Percentiles rank a stretch among this genome's conserved stretches.
Evolutionary conservation across 208 protist species (phyloP).

Genomic region (Trypanosoma cruzi): DNA sequence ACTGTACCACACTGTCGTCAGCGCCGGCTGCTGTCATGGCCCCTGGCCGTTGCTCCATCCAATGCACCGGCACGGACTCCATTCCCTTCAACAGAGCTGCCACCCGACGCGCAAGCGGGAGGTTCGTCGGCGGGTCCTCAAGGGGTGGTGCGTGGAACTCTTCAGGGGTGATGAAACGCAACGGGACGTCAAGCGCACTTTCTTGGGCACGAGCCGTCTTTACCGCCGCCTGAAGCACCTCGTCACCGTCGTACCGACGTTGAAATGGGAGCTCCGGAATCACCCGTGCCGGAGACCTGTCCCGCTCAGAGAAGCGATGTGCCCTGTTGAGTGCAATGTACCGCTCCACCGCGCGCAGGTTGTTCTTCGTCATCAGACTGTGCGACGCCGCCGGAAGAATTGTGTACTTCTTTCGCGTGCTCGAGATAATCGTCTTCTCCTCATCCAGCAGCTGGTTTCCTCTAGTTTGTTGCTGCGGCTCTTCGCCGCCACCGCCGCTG

Average conservation of each 20-base stretch:
- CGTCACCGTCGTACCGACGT: conserved; percentile 43
- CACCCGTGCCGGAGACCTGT: conserved; percentile 33
- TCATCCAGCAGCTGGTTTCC: conserved; percentile 1
- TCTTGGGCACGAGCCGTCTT: conserved; percentile 49
- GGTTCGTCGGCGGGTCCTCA: conserved; percentile 61
- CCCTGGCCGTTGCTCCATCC: conserved; percentile 25
- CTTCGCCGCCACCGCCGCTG: neutral
- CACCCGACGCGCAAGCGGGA: conserved; percentile 66
- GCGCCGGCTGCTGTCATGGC: conserved; percentile 8
- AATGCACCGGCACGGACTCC: conserved; percentile 53
- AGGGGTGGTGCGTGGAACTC: conserved; percentile 66
- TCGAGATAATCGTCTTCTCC: conserved; percentile 35
- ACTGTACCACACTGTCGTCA: conserved; percentile 29
- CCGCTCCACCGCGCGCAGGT: conserved; percentile 56
- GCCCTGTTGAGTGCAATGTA: conserved; percentile 43
- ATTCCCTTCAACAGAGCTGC: conserved; percentile 72
- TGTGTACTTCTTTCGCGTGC: conserved; percentile 55
- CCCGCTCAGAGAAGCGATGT: conserved; percentile 40
- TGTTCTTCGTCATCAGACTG: conserved; percentile 49
- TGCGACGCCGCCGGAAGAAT: conserved; percentile 48
- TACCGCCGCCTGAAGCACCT: conserved; percentile 47
- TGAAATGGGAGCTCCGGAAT: conserved; percentile 77
- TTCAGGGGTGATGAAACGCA: conserved; percentile 77
- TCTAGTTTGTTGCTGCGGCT: neutral
- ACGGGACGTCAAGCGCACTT: conserved; percentile 75